Evolutionary conservation across 2,329 filamentous ascomycete genomes (phyloP), one percentile per base, ranked within the genome.

Genomic region (Fusarium pseudoanthophilum): DNA sequence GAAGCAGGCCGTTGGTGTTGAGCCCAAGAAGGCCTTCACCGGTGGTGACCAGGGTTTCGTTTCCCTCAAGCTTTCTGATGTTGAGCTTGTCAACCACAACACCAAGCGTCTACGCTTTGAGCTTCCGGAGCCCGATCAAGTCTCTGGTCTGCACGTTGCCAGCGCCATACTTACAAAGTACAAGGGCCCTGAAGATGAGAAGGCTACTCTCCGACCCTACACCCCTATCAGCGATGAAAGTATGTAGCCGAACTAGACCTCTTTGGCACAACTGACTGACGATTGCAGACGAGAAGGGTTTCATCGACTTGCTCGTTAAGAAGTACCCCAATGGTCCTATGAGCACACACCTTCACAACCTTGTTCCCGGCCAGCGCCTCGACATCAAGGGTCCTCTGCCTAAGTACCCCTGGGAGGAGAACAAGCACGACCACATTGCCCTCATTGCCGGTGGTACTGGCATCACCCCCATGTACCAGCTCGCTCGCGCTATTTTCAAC

Each of bases 401-500:
- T 79, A 99, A 99, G 85, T 98, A 98, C 84, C 84, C 90, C 37
- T 98, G 95, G 95, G 81, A 90, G 60, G 80, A 92, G 76, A 98
- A 98, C 89, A 98, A 97, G 90, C 95, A 98, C 86, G 86, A 93
- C 69, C 95, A 98, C 87, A 90, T 97, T 78, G 92, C 90, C 43
- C 87, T 95, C 75, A 89, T 99, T 72, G 94, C 95, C n/a, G 96
- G 96, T 78, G 96, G 96, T 74, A 98, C 96, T 13, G 96, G 96
- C 70, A 97, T 99, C 83, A 96, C 96, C 16, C 96, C 96, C 77
- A 98, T 98, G 95, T 98, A 93, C 88, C 96, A 99, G 87, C 91
- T 99, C 51, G 87, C 91, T 74, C 94, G 94, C 72, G 89, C 92
- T 80, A 97, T 99, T 85, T 97, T 98, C 91, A 94, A 92, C 84